Base-by-base conservation (phyloP, 2,329 filamentous ascomycete species). In the Purpureocillium takamizusanense region DNA sequence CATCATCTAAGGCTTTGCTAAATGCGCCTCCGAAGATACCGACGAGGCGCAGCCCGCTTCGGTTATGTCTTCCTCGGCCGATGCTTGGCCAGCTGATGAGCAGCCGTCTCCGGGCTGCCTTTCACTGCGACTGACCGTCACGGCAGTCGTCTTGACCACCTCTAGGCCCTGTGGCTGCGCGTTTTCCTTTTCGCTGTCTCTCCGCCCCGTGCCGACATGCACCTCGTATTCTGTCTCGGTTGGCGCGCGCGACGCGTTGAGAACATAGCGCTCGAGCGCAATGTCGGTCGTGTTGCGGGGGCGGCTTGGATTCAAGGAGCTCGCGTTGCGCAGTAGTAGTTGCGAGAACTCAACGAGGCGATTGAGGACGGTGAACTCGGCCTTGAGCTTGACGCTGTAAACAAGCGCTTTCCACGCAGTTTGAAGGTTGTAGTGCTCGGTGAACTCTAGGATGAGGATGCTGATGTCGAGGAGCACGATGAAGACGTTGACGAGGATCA, bases 401-500 rank as follows among this genome's bases (percentile, higher is more conserved):
- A 55, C 50, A 7, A 60, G 42, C 2, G 53, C 43, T 39, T 62
- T 61, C 47, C 54, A 55, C 0, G 54, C 51, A 3, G 57, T 59
- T 37, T 62, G 58, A n/a, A 59, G 38, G 3, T 53, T 42, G 35
- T 55, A 61, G 4, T 54, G 41, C 4, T 51, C 47, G 3, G 51
- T 39, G 21, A 54, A 58, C 35, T 63, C 54, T 12, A 63, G 49
- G 1, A 25, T 45, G 3, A 63, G 31, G 4, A 63, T 50, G 7
- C 57, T 48, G 13, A 68, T 39, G 36, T 70, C 66, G 52, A 71
- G 59, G 0, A 60, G 13, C 4, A 71, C 54, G n/a, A 70, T 61
- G 2, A 61, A 35, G 10, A 66, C 43, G 38, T 70, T 69, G 21
- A 69, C 61, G 7, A 54, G 50, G 11, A 59, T 58, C 11, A 64